These are phyloP conservation scores for Iberis pinnata DNA, from an alignment of 345 rosid species.

Conservation along the genomic window DNA sequence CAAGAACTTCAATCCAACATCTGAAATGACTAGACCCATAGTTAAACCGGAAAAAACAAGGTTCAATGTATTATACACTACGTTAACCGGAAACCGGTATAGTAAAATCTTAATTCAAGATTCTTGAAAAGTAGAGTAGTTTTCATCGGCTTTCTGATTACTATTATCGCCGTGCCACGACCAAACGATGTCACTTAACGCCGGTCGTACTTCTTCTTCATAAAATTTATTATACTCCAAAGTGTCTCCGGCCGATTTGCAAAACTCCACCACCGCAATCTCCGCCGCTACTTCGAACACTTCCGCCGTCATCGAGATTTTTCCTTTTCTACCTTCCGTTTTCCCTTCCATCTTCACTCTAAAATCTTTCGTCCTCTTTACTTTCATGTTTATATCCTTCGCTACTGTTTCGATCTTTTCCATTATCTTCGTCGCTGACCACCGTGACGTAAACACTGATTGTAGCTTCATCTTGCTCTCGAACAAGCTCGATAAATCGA, in stretches of 20 bases:
- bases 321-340: slow-evolving; percentile 59
- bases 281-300: slow-evolving; percentile 59
- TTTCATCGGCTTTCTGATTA: not conserved
- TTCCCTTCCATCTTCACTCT: slow-evolving; percentile 42
- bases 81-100: slow-evolving; percentile 16
- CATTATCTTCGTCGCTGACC: slow-evolving; percentile 41
- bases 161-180: slow-evolving; percentile 65
- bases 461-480: slow-evolving; percentile 41
- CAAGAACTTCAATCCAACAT: too few species aligned
- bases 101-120: slow-evolving; percentile 6
- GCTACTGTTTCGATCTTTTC: slow-evolving; percentile 50
- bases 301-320: slow-evolving; percentile 55
- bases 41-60: slow-evolving; percentile 19
- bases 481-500: slow-evolving; percentile 67
- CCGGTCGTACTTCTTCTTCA: slow-evolving; percentile 59
- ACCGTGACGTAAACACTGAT: slow-evolving; percentile 55
- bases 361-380: slow-evolving; percentile 37
- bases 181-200: slow-evolving; percentile 77
- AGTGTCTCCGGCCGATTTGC: slow-evolving; percentile 59
- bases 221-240: slow-evolving; percentile 46
- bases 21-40: not conserved
- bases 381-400: slow-evolving; percentile 45
- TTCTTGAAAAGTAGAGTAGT: not conserved
- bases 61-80: slow-evolving; percentile 7
- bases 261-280: slow-evolving; percentile 61